A percentile compares a stretch with the other conserved stretches of the same genome.
phyloP scores from a whole-genome alignment of 2,329 filamentous ascomycete species.

The Lasiodiplodia hormozganensis region DNA sequence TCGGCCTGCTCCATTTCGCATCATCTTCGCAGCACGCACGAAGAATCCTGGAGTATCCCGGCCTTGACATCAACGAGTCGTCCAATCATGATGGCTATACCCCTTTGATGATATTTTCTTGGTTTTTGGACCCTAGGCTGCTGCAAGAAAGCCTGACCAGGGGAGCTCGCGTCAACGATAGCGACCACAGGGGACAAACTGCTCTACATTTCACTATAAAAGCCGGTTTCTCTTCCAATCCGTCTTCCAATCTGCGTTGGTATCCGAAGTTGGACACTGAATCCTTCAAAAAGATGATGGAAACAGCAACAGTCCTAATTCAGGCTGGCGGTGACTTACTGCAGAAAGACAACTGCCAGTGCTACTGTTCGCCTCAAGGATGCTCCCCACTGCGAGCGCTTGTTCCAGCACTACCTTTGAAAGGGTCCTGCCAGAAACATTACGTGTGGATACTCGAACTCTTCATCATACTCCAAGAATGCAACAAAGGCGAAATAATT shows the following conservation, averaged over 20 bases:
- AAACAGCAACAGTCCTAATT: background rate
- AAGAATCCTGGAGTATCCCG: background rate
- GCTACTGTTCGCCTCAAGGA: too few relatives aligned
- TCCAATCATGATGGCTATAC: background rate
- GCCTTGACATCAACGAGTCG: background rate
- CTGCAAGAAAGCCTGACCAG: background rate
- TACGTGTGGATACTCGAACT: background rate
- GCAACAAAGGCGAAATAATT: background rate
- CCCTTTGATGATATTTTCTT: background rate
- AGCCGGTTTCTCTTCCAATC: background rate
- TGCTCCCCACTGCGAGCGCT: background rate
- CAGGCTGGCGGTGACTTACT: background rate
- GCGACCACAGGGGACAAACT: background rate
- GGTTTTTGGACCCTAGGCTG: background rate
- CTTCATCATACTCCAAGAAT: background rate
- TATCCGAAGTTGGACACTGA: background rate
- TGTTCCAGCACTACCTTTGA: background rate
- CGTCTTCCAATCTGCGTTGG: too few relatives aligned
- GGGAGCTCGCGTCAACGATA: background rate
- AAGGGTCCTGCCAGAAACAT: background rate
- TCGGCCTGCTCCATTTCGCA: background rate
- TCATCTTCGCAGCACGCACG: background rate
- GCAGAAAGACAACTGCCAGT: too few relatives aligned
- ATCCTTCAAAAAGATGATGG: background rate
- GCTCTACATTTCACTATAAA: background rate